phyloP scores from a whole-genome alignment of 2,329 filamentous ascomycete genomes.

The Aspergillus sp. region DNA sequence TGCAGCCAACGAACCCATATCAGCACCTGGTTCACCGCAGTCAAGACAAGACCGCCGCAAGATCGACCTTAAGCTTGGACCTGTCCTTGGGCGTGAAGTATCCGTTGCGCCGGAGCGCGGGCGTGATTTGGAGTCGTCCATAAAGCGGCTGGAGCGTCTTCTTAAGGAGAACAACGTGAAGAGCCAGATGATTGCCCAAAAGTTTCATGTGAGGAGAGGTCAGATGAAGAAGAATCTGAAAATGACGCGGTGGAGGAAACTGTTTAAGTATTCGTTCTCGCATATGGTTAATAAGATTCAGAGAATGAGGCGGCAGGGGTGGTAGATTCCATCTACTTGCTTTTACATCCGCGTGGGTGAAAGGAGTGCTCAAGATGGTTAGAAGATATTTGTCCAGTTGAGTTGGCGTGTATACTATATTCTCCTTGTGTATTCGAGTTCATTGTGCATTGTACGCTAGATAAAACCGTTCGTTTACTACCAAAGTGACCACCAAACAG shows the following conservation, averaged over 20 bases:
- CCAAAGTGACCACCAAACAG: not conserved
- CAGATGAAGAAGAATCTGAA: slow-evolving; percentile 41
- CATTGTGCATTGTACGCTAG: not conserved
- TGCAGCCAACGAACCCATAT: too few relatives aligned
- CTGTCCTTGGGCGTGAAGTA: slow-evolving; percentile 37
- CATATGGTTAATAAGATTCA: slow-evolving; percentile 43
- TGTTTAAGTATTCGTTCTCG: slow-evolving; percentile 47
- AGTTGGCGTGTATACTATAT: slow-evolving; percentile 17
- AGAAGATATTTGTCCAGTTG: not conserved
- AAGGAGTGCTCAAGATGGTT: not conserved
- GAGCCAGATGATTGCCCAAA: slow-evolving; percentile 33
- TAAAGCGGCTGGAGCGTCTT: slow-evolving; percentile 27
- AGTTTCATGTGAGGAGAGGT: slow-evolving; percentile 44
- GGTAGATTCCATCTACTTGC: slow-evolving; percentile 29
- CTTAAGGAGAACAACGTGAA: slow-evolving; percentile 35
- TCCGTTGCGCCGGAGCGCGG: slow-evolving; percentile 35
- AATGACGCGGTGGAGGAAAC: slow-evolving; percentile 41
- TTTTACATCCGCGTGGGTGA: not conserved
- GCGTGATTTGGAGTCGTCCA: slow-evolving; percentile 28
- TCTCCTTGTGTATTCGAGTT: not conserved
- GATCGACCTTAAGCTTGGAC: slow-evolving; percentile 36
- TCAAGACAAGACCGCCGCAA: slow-evolving; percentile 15
- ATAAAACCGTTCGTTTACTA: not conserved
- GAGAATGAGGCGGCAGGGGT: slow-evolving; percentile 47
- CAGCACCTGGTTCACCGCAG: too few relatives aligned